Evolutionary conservation across 345 rosid species (phyloP).

Genomic region (Crucihimalaya himalaica): DNA sequence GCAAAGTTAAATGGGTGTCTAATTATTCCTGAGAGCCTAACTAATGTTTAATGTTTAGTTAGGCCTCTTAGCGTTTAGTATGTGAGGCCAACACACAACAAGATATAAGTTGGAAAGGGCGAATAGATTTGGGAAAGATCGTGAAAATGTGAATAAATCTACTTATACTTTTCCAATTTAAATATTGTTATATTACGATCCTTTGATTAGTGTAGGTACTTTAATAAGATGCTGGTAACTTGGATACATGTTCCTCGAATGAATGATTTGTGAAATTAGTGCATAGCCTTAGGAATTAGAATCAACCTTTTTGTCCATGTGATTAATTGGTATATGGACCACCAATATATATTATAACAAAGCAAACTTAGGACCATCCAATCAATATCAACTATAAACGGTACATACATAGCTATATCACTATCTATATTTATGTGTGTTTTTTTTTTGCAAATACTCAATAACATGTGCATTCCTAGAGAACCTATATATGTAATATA

Average conservation of each 20-base stretch:
- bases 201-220: slow-evolving; percentile 24
- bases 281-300: slow-evolving; percentile 21
- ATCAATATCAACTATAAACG: slow-evolving; percentile 15
- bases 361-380: slow-evolving; percentile 28
- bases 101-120: not conserved
- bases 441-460: not conserved
- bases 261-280: slow-evolving; percentile 28
- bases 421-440: not conserved
- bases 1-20: too few relatives aligned
- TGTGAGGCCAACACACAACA: slow-evolving; percentile 12
- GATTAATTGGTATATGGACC: slow-evolving; percentile 32
- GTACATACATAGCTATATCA: slow-evolving; percentile 18
- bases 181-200: slow-evolving; percentile 12
- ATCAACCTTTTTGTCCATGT: slow-evolving; percentile 30
- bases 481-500: not conserved
- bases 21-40: not conserved
- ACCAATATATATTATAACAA: slow-evolving; percentile 11
- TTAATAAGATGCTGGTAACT: slow-evolving; percentile 36
- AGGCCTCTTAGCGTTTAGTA: slow-evolving; percentile 6
- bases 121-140: slow-evolving; percentile 23
- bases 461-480: slow-evolving; percentile 15
- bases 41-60: not conserved
- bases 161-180: slow-evolving; percentile 14
- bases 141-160: slow-evolving; percentile 15
- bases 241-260: slow-evolving; percentile 36